Conservation (phyloP, 2,329 filamentous ascomycete genomes). For the Chalaropsis ovoidea region DNA sequence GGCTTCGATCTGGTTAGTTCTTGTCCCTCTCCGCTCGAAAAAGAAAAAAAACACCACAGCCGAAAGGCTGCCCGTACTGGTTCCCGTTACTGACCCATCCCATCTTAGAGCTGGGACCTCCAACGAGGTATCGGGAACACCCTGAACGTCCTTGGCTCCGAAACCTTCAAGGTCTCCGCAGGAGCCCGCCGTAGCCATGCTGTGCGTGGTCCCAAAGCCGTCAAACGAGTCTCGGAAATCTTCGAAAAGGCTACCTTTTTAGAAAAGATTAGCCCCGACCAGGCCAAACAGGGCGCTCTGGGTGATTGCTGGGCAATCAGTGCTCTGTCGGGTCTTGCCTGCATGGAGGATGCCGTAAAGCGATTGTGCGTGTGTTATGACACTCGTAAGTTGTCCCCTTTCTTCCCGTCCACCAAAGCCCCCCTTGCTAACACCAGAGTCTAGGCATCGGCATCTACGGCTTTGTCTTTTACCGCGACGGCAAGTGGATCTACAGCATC, state of each 20-base stretch:
- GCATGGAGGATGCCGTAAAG: slow-evolving; percentile 59
- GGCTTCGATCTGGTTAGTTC: slow-evolving; percentile 47
- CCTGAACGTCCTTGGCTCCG: slow-evolving; percentile 44
- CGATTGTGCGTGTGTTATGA: slow-evolving; percentile 67
- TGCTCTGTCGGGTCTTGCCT: slow-evolving; percentile 64
- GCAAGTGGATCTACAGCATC: slow-evolving; percentile 85
- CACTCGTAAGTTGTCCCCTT: slow-evolving; percentile 36
- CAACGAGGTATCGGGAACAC: slow-evolving; percentile 52
- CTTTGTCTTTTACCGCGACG: slow-evolving; percentile 80
- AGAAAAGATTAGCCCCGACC: slow-evolving; percentile 54
- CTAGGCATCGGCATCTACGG: slow-evolving; percentile 67
- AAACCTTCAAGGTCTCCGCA: slow-evolving; percentile 42
- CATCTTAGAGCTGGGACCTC: slow-evolving; percentile 51
- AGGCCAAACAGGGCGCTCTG: slow-evolving; percentile 66
- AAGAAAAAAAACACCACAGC: too few species aligned
- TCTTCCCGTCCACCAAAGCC: not conserved
- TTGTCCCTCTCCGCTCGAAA: slow-evolving; percentile 29
- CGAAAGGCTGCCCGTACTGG: slow-evolving; percentile 24
- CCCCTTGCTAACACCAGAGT: not conserved
- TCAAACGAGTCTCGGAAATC: slow-evolving; percentile 65
- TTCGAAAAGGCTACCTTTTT: slow-evolving; percentile 64
- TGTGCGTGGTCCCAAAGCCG: slow-evolving; percentile 55
- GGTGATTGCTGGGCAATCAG: slow-evolving; percentile 83
- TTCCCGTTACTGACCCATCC: not conserved
- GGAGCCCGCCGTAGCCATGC: slow-evolving; percentile 31